Base-by-base conservation (phyloP, 768 basidiomycete genomes). In the Tricholoma furcatifolium region DNA sequence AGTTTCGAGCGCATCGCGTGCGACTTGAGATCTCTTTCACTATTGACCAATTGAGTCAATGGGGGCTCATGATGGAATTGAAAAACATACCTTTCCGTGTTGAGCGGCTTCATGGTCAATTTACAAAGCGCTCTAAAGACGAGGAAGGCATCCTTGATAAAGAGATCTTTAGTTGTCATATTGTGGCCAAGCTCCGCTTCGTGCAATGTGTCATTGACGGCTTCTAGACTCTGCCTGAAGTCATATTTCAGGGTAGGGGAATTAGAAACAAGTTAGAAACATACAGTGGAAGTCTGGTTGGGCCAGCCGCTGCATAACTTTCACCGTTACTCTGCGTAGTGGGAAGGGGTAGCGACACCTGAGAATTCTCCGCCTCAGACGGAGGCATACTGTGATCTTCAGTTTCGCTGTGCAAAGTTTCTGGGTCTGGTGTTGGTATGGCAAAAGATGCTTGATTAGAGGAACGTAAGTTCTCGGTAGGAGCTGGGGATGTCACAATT, bases 121-220 rank as follows among this genome's bases (percentile, higher is more conserved):
- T 98, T 98, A 75, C 97, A 98, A 10, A 99, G 76, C 0, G 97
- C 95, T 42, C 97, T 81, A 72, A 98, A 96, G 34, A 99, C 96
- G 55, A 99, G 80, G 75, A 98, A 99, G 0, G 97, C 94, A 65
- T 99, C 97, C 66, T 98, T 98, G 65, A 97, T 80, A 67, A 94
- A 96, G 50, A 98, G 72, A 60, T 99, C 96, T 47, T 90, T 85
- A n/a, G 80, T 76, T 17, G 85, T 83, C 50, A 94, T 74, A 47
- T 78, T 80, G 56, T 72, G 72, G 54, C 58, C 69, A 42, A 62
- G 65, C 12, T 67, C 70, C 17, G 59, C 61, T 56, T 76, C 74
- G 46, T 64, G 61, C 24, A 65, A 50, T 9, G 57, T 56, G 43
- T 77, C 72, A 57, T 70, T 73, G 23, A 57, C 63, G 9, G 54